Conservation (phyloP, 495 filamentous ascomycete genomes). For the Articulospora tetracladia region DNA sequence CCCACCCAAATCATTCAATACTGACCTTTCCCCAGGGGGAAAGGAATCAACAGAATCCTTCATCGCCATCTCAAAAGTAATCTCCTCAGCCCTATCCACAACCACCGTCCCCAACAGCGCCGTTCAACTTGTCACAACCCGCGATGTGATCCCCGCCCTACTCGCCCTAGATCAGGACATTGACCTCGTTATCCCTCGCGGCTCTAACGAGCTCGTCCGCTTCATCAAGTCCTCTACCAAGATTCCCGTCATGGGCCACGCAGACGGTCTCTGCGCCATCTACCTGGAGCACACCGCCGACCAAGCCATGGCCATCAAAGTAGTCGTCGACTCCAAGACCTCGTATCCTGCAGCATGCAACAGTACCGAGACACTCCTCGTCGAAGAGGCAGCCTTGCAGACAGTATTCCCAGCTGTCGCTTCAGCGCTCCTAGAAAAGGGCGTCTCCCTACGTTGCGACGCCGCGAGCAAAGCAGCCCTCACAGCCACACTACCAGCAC, state of each 20-base stretch:
- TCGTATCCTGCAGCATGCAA: constrained; percentile 98
- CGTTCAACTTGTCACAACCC: constrained; percentile 88
- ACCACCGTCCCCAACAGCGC: constrained; percentile 81
- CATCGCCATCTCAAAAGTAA: constrained; percentile 77
- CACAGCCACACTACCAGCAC: constrained; percentile 28
- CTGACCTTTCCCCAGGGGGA: constrained; percentile 56
- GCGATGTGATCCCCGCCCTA: constrained; percentile 82
- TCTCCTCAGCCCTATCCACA: constrained; percentile 70
- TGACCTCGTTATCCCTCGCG: constrained; percentile 92
- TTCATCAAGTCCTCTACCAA: constrained; percentile 86
- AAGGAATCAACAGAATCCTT: constrained; percentile 96
- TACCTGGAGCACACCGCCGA: constrained; percentile 84
- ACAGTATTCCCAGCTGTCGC: constrained; percentile 71
- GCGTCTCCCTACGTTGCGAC: constrained; percentile 86
- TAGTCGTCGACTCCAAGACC: constrained; percentile 88
- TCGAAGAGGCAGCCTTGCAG: constrained; percentile 67
- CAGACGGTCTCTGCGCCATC: constrained; percentile 87
- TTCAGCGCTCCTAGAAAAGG: constrained; percentile 63
- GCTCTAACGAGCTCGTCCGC: constrained; percentile 88
- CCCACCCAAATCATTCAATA: neutral
- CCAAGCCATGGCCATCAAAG: constrained; percentile 62
- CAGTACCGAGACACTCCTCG: constrained; percentile 80
- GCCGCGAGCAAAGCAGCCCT: constrained; percentile 58
- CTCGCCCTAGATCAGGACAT: constrained; percentile 80
- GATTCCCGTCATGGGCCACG: constrained; percentile 95